phyloP scores from a whole-genome alignment of 2,329 filamentous ascomycete genomes.

The Xylariaceae sp. region DNA sequence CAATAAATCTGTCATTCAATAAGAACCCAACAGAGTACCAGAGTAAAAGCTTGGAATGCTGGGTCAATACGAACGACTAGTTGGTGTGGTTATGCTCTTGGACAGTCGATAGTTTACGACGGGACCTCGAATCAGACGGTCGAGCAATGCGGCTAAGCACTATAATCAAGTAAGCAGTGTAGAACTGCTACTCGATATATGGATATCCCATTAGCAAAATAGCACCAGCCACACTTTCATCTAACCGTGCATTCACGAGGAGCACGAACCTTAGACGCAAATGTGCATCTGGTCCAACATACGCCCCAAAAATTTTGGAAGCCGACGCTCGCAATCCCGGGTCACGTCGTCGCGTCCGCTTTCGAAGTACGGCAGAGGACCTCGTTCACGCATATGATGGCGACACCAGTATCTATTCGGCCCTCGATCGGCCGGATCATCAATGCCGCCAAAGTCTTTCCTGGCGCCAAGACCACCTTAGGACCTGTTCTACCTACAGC shows the following conservation, averaged over 20 bases:
- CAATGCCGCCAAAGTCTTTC: conserved; percentile 19
- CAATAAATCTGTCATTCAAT: neutral
- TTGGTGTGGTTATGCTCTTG: neutral
- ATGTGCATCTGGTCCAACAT: neutral
- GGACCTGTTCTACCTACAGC: conserved; percentile 13
- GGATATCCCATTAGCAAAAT: neutral
- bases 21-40: neutral
- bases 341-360: conserved; percentile 6
- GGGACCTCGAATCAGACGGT: neutral
- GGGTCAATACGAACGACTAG: neutral
- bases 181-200: neutral
- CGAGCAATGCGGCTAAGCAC: too few relatives aligned
- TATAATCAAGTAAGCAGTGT: neutral
- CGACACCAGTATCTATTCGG: conserved; percentile 28
- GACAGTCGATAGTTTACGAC: neutral
- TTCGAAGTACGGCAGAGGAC: conserved; percentile 8
- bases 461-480: conserved; percentile 14
- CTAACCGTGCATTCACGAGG: neutral
- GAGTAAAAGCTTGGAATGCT: neutral
- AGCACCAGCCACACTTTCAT: conserved; percentile 6
- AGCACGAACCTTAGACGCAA: neutral
- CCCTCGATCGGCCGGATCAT: conserved; percentile 30
- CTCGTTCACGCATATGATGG: conserved; percentile 25
- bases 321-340: conserved; percentile 6
- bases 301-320: conserved; percentile 19